Evolutionary conservation across 495 filamentous ascomycete species (phyloP), one percentile per base, ranked within the genome.

Genomic region (Trichoderma parareesei): DNA sequence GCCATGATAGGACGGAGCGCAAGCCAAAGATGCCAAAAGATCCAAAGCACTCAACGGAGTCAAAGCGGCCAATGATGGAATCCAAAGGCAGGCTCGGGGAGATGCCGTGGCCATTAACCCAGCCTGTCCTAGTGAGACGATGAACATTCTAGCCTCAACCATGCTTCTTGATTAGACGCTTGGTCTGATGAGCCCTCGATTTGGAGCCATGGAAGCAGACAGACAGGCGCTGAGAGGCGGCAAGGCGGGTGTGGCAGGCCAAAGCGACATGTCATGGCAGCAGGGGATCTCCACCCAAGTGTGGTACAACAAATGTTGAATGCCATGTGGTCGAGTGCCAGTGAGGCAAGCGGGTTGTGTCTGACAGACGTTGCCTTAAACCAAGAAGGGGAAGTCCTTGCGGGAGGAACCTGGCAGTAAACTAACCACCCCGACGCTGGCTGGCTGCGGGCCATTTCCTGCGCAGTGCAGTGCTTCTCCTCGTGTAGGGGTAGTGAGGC

Each of bases 341-440:
- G 53, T 57, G 53, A 57, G 53, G 53, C 53, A 57, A 57, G 53
- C 27, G 18, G 53, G 53, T 57, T 27, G 18, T 33, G 53, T 57
- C 53, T 57, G 53, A 57, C 53, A 57, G 37, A 27, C 53, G 53
- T 57, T 27, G 20, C 33, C 7, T 57, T 57, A 57, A 9, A 27
- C 53, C 53, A 57, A 10, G 53, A 57, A 57, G 53, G 53, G 53
- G 53, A 57, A 57, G 53, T 57, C 53, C 20, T 48, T 57, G 53
- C 53, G 53, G 53, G 53, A 57, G 9, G 53, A 57, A 37, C 8
- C 7, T 37, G 33, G 53, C 48, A 37, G 27, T 35, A 37, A 13
- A 57, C 53, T 16, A 35, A 57, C 53, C 20, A 20, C 53, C 53
- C 37, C 33, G 27, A 37, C 27, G 9, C 33, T 37, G 35, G 27